Conservation (phyloP, 805 yeast species). For the Metschnikowia gruessii region DNA sequence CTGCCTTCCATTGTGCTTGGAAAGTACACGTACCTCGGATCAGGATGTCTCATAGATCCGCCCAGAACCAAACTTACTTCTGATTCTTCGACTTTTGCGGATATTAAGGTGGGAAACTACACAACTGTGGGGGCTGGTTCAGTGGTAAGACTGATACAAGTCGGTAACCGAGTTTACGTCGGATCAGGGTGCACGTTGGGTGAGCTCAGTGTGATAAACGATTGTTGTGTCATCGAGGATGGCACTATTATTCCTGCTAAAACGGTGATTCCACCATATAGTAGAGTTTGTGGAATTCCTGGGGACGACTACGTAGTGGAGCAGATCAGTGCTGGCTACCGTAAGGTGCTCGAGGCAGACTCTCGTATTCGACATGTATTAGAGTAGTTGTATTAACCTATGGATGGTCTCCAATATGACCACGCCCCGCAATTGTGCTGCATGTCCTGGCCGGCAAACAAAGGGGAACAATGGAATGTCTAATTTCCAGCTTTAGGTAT, state of each 20-base stretch:
- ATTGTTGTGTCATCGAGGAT: slow-evolving; percentile 47
- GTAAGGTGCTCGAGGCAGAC: slow-evolving; percentile 35
- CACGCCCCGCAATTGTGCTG: neutral
- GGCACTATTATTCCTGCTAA: slow-evolving; percentile 42
- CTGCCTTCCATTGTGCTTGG: slow-evolving; percentile 42
- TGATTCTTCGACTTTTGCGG: slow-evolving; percentile 11
- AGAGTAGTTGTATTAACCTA: slow-evolving; percentile 1
- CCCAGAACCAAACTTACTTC: slow-evolving; percentile 16
- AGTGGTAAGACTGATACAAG: slow-evolving; percentile 32
- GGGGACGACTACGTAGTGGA: slow-evolving; percentile 30
- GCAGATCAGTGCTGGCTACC: slow-evolving; percentile 31
- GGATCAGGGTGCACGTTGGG: slow-evolving; percentile 41
- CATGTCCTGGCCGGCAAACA: too few species aligned
- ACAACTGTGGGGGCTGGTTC: slow-evolving; percentile 39
- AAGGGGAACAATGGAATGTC: neutral
- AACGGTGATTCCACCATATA: slow-evolving; percentile 51
- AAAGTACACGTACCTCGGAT: slow-evolving; percentile 41
- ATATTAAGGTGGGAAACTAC: slow-evolving; percentile 44
- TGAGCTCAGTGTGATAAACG: slow-evolving; percentile 43
- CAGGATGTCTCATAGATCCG: slow-evolving; percentile 30
- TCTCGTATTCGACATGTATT: slow-evolving; percentile 25
- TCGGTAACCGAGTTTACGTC: slow-evolving; percentile 50
- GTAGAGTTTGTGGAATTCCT: slow-evolving; percentile 42
- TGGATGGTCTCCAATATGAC: neutral
- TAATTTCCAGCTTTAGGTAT: neutral